A percentile compares a stretch with the other conserved stretches of the same genome.
phyloP scores from a whole-genome alignment of 176 grass and related monocot species.

The Musa schizocarpa region DNA sequence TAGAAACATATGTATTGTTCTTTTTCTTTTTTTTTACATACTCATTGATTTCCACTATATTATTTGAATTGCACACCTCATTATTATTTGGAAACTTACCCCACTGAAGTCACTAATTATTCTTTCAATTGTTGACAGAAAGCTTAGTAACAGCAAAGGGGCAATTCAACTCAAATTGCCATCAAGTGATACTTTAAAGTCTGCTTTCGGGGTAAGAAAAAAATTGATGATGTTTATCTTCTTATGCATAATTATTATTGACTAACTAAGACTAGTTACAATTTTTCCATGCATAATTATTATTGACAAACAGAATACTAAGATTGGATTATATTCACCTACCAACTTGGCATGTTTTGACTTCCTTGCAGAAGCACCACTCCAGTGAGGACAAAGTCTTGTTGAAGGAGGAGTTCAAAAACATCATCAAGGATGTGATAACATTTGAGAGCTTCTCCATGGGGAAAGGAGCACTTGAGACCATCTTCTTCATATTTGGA shows the following conservation, averaged over 20 bases:
- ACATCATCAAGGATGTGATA: conserved; percentile 13
- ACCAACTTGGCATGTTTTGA: background rate
- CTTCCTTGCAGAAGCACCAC: background rate
- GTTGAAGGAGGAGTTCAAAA: background rate
- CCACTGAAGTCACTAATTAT: background rate
- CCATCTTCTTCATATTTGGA: conserved; percentile 42
- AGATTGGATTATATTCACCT: background rate
- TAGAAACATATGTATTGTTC: too few species aligned
- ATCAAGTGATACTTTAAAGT: background rate
- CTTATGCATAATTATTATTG: background rate
- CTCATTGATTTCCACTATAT: background rate
- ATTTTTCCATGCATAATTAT: background rate
- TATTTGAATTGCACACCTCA: background rate
- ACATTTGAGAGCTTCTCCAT: conserved; percentile 31
- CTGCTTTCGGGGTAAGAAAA: conserved; percentile 10
- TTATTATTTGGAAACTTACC: background rate
- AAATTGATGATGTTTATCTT: background rate
- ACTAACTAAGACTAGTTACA: too few species aligned
- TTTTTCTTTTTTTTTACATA: too few species aligned
- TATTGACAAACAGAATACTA: background rate
- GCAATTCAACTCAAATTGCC: conserved; percentile 50
- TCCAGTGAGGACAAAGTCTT: background rate
- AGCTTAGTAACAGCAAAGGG: conserved; percentile 26
- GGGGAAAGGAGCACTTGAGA: conserved; percentile 27
- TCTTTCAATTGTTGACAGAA: conserved; percentile 25